Percentiles rank a stretch among this genome's conserved stretches.
Conservation (phyloP, 2,329 filamentous ascomycete species). For the Talaromyces funiculosus region DNA sequence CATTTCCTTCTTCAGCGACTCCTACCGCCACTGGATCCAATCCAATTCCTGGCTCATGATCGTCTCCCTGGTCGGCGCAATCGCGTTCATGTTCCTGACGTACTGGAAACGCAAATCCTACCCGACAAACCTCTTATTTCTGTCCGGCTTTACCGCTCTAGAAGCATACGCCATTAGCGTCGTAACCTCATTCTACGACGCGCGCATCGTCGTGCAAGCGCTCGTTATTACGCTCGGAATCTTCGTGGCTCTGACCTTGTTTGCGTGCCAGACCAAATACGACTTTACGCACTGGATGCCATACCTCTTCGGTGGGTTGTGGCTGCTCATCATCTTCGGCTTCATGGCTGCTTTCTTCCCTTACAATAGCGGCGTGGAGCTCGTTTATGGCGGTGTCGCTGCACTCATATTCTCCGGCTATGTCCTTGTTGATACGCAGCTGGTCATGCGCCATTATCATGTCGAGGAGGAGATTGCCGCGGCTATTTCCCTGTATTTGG, state of each 20-base stretch:
- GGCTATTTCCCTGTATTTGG: conserved; percentile 88
- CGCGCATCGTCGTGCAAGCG: conserved; percentile 79
- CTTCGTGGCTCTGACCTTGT: conserved; percentile 62
- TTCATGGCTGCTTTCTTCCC: conserved; percentile 92
- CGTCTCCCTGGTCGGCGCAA: conserved; percentile 74
- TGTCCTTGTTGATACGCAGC: conserved; percentile 92
- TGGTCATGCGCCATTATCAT: conserved; percentile 92
- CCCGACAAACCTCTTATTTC: conserved; percentile 89
- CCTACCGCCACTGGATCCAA: conserved; percentile 85
- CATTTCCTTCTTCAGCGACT: conserved; percentile 74
- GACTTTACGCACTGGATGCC: conserved; percentile 98
- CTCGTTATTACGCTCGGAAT: conserved; percentile 73
- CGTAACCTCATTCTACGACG: conserved; percentile 84
- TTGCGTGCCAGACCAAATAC: conserved; percentile 96
- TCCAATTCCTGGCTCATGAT: conserved; percentile 77
- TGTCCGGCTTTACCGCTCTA: conserved; percentile 79
- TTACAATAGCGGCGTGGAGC: conserved; percentile 71
- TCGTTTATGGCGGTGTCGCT: conserved; percentile 73
- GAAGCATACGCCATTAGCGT: conserved; percentile 94
- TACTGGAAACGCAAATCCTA: conserved; percentile 97
- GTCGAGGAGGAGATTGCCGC: conserved; percentile 98
- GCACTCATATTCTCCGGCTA: conserved; percentile 91
- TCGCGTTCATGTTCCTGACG: conserved; percentile 78
- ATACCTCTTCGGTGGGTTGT: conserved; percentile 84
- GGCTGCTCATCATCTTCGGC: conserved; percentile 85